Evolutionary conservation across 805 yeast species (phyloP).

Genomic region (Kluyveromyces nonfermentans): DNA sequence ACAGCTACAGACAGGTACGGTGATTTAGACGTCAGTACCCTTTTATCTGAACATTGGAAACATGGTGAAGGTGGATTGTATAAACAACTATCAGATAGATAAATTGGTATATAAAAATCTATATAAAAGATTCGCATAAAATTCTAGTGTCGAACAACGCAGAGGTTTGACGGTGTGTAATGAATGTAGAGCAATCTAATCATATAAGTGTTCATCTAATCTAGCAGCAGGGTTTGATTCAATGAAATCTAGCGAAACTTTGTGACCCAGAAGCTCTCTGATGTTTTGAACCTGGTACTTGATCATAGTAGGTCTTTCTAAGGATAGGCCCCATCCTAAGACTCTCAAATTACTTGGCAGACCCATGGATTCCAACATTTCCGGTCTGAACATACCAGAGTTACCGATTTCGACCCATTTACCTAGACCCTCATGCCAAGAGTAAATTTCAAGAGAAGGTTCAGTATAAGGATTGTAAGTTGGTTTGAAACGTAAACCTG

Average conservation of each 20-base stretch:
- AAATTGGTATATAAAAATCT: not conserved
- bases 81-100: slow-evolving; percentile 1
- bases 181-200: slow-evolving; percentile 10
- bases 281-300: slow-evolving; percentile 93
- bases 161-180: not conserved
- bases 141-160: not conserved
- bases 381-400: slow-evolving; percentile 99
- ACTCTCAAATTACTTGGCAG: slow-evolving; percentile 90
- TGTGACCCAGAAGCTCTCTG: slow-evolving; percentile 94
- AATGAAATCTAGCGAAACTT: slow-evolving; percentile 87
- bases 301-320: slow-evolving; percentile 99
- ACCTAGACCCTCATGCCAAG: slow-evolving; percentile 87
- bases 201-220: slow-evolving; percentile 64
- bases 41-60: slow-evolving; percentile 17
- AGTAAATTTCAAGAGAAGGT: slow-evolving; percentile 95
- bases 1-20: slow-evolving; percentile 29
- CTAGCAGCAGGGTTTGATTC: slow-evolving; percentile 97
- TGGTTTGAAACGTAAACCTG: slow-evolving; percentile 91
- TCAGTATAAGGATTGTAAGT: slow-evolving; percentile 99
- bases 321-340: slow-evolving; percentile 92
- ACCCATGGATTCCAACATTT: slow-evolving; percentile 98
- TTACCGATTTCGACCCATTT: slow-evolving; percentile 99
- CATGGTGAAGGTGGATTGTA: slow-evolving; percentile 1
- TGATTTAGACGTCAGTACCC: slow-evolving; percentile 20
- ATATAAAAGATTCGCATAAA: not conserved